Base-by-base conservation (phyloP, 176 grass and related monocot species). In the Rhynchospora tenuis region DNA sequence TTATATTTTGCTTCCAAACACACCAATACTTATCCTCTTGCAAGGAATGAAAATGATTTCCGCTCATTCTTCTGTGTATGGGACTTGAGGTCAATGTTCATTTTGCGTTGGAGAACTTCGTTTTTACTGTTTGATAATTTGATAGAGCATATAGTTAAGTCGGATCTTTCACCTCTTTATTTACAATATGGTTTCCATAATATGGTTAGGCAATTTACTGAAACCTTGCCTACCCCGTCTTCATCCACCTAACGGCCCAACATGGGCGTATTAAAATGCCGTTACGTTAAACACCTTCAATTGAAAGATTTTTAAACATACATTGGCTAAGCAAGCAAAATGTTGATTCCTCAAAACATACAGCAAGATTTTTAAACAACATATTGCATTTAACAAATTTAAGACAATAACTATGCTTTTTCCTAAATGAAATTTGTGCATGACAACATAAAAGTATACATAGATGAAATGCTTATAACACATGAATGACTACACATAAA, bases 391-490 rank as follows among this genome's bases (percentile, higher is more conserved):
- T 56, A 56, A 56, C 73, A 56, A 77, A 77, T 24, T 77, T 28
- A 77, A 45, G 31, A 77, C 50, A 77, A 77, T 77, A 16, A 19
- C 73, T 56, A 77, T 77, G 48, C 48, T 31, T 77, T 55, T 77
- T 77, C 73, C 73, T 56, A 56, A 77, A 77, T 56, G 50, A 77
- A 55, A 77, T 29, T 17, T 77, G 73, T 77, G 48, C 73, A 77
- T 52, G 71, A 77, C 48, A 77, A 77, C 47, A 56, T 6, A n/a
- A 45, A 44, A 56, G 73, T 55, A 56, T 56, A 77, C 59, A 65
- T 65, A 82, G 11, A 65, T 68, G 59, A 26, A 44, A 82, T 82
- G 80, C 80, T 82, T 82, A 82, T 50, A 82, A 67, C 80, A 81
- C 51, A 82, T 61, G 29, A 82, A 66, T 50, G 26, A 82, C 80